phyloP scores from a whole-genome alignment of 768 basidiomycete genomes.

The Lactifluus piperatus region DNA sequence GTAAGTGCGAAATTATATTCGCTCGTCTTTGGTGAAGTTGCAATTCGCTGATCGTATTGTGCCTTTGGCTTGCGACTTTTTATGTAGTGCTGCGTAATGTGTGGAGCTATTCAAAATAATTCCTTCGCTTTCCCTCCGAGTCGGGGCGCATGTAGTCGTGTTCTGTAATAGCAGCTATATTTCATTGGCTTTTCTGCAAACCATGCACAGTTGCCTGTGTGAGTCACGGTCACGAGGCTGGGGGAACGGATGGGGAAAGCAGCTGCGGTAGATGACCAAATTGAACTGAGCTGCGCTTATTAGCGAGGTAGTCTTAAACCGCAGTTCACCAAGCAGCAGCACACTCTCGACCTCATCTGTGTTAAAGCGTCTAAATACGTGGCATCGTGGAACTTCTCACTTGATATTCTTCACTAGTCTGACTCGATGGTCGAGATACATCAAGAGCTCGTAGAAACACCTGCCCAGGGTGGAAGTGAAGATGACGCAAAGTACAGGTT shows the following conservation, averaged over 20 bases:
- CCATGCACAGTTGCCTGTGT: no score
- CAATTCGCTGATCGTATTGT: not conserved
- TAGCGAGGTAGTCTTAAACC: not conserved
- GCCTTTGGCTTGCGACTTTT: constrained; percentile 7
- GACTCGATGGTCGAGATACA: constrained; percentile 74
- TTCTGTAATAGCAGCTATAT: constrained; percentile 9
- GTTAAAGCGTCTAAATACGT: not conserved
- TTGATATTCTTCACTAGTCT: constrained; percentile 24
- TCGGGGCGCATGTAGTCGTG: not conserved
- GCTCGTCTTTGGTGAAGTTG: not conserved
- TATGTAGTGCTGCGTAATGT: constrained; percentile 93
- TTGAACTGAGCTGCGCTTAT: not conserved
- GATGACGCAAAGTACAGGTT: constrained; percentile 63
- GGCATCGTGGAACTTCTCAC: not conserved
- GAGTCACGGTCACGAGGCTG: no score
- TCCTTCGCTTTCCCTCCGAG: not conserved
- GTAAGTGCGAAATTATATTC: constrained; percentile 45
- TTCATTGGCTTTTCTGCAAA: not conserved
- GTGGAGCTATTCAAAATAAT: constrained; percentile 93
- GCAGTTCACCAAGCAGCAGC: not conserved
- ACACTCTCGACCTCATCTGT: constrained; percentile 3
- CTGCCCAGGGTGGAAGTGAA: constrained; percentile 31
- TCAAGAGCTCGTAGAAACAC: constrained; percentile 27
- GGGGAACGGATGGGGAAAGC: no score
- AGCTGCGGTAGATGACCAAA: not conserved